phyloP scores from a whole-genome alignment of 352 stramenopile genomes.

The Pythium graminicola region DNA sequence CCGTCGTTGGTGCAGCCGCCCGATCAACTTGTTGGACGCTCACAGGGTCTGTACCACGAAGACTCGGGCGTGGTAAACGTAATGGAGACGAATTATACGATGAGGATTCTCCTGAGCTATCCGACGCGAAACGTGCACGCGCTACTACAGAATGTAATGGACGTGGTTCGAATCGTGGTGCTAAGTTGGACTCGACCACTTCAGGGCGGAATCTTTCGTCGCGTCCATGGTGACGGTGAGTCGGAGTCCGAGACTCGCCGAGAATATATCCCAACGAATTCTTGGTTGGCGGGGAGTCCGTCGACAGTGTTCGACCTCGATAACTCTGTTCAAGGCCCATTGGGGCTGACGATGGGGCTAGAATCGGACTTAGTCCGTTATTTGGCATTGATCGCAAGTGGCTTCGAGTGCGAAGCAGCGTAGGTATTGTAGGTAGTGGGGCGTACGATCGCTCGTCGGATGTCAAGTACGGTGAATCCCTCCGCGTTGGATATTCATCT shows the following conservation, averaged over 20 bases:
- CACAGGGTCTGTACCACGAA: not conserved
- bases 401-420: slow-evolving; percentile 4
- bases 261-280: not conserved
- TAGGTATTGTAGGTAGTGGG: slow-evolving; percentile 8
- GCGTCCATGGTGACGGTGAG: not conserved
- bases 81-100: slow-evolving; percentile 8
- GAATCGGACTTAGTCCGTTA: not conserved
- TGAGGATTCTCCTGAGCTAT: not conserved
- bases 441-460: slow-evolving; percentile 3
- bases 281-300: not conserved
- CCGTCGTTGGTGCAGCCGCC: not conserved
- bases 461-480: too few species aligned
- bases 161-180: not conserved
- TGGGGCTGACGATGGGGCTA: not conserved
- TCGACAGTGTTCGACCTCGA: slow-evolving; percentile 1
- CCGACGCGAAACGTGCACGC: not conserved
- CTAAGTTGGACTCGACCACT: not conserved
- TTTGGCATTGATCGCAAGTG: slow-evolving; percentile 7
- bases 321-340: not conserved
- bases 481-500: too few species aligned
- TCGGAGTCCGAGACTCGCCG: not conserved
- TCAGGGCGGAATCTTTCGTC: not conserved
- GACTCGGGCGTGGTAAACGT: not conserved
- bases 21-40: not conserved
- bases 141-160: too few species aligned